A percentile compares a stretch with the other conserved stretches of the same genome.
Evolutionary conservation across 306 rosid species (phyloP).

Genomic region (Quercus robur): DNA sequence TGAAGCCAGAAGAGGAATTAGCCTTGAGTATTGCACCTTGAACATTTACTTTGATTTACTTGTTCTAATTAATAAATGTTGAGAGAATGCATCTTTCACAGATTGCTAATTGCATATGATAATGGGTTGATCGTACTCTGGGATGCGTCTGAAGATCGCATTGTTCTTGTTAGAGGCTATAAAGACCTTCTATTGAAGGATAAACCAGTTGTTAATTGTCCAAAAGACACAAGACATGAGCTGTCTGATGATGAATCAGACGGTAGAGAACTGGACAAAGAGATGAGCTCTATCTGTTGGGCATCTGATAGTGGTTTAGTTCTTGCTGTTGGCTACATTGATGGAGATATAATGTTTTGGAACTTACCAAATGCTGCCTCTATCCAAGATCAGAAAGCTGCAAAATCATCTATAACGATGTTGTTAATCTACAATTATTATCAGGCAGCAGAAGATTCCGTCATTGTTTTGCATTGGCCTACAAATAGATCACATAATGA

Average conservation of each 20-base stretch:
- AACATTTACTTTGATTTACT: not conserved
- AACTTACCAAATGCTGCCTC: constrained; percentile 51
- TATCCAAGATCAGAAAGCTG: constrained; percentile 32
- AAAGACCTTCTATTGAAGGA: constrained; percentile 53
- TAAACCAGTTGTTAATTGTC: constrained; percentile 25
- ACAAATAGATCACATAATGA: constrained; percentile 33
- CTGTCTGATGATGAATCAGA: constrained; percentile 40
- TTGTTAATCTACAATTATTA: constrained; percentile 71
- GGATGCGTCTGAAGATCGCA: constrained; percentile 79
- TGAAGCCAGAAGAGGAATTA: not conserved
- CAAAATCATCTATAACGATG: constrained; percentile 39
- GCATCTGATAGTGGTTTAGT: constrained; percentile 71
- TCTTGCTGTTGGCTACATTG: constrained; percentile 77
- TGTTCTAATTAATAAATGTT: constrained; percentile 1
- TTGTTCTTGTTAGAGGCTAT: constrained; percentile 65
- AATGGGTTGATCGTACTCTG: constrained; percentile 78
- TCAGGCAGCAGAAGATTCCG: constrained; percentile 65
- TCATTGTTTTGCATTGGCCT: constrained; percentile 64
- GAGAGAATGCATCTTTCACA: constrained; percentile 39
- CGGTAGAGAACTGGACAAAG: constrained; percentile 57
- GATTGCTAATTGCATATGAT: constrained; percentile 78
- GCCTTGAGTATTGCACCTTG: not conserved
- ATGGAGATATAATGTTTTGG: constrained; percentile 94
- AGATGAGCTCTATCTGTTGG: constrained; percentile 84
- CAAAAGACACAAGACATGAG: constrained; percentile 32